phyloP scores from a whole-genome alignment of 2,329 filamentous ascomycete genomes.

The Phyllosticta citribraziliensis region DNA sequence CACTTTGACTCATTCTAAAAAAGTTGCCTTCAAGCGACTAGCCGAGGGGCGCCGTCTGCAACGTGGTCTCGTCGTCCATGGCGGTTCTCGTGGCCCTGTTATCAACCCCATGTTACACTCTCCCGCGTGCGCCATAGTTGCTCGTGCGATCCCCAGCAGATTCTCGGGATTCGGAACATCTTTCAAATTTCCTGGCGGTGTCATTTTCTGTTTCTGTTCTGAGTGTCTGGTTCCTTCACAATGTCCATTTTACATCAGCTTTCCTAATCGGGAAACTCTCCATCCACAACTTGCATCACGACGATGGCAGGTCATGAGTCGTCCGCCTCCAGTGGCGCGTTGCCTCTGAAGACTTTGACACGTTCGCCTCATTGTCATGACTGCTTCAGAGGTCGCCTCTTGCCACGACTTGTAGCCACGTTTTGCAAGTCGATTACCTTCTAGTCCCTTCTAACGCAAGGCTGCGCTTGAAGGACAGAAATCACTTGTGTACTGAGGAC shows the following conservation, averaged over 20 bases:
- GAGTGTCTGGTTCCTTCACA: background rate
- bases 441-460: background rate
- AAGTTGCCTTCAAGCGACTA: background rate
- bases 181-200: background rate
- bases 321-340: background rate
- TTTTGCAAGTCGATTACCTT: background rate
- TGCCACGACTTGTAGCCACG: background rate
- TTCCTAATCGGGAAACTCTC: background rate
- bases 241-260: background rate
- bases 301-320: background rate
- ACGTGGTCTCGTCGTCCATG: background rate
- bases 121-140: background rate
- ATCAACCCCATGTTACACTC: background rate
- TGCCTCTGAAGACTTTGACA: background rate
- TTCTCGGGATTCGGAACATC: background rate
- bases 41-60: background rate
- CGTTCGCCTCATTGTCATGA: background rate
- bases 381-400: background rate
- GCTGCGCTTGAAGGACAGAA: too few relatives aligned
- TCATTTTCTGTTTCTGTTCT: background rate
- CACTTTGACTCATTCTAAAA: background rate
- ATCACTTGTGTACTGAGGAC: too few relatives aligned
- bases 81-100: background rate
- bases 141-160: background rate
- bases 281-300: background rate